Conservation (phyloP, 352 stramenopile genomes). For the Pythium plurisporium region DNA sequence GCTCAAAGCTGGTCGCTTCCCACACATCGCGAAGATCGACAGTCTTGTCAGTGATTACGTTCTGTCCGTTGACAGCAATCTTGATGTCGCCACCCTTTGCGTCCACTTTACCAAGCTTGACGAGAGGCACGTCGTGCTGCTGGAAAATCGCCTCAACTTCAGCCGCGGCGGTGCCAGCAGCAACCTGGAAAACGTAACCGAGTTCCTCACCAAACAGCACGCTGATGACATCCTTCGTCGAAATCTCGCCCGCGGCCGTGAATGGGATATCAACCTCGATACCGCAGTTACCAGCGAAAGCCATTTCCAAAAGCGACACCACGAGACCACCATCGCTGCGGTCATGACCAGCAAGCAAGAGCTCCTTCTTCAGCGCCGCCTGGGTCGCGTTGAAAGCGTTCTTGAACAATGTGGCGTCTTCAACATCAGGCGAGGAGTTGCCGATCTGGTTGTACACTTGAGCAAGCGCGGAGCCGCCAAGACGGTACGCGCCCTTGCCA, state of each 20-base stretch:
- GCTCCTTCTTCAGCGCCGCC: slow-evolving; percentile 84
- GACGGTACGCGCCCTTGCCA: slow-evolving; percentile 82
- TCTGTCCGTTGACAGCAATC: slow-evolving; percentile 86
- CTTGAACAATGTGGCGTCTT: slow-evolving; percentile 91
- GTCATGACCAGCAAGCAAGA: slow-evolving; percentile 97
- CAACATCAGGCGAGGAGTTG: slow-evolving; percentile 87
- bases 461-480: slow-evolving; percentile 95
- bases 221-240: slow-evolving; percentile 58
- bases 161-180: slow-evolving; percentile 37
- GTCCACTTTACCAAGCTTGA: slow-evolving; percentile 90
- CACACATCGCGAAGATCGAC: slow-evolving; percentile 93
- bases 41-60: slow-evolving; percentile 69
- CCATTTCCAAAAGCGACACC: slow-evolving; percentile 97
- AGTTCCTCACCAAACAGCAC: slow-evolving; percentile 97
- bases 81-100: slow-evolving; percentile 78
- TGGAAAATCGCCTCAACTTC: slow-evolving; percentile 88
- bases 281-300: slow-evolving; percentile 97
- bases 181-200: slow-evolving; percentile 96
- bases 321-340: slow-evolving; percentile 97
- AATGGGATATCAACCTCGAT: slow-evolving; percentile 90
- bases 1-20: slow-evolving; percentile 98
- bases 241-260: slow-evolving; percentile 14
- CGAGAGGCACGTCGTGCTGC: slow-evolving; percentile 71
- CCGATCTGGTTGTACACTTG: slow-evolving; percentile 91
- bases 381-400: slow-evolving; percentile 94